Base-by-base conservation (phyloP, 352 stramenopile genomes). In the Phytophthora syringae region DNA sequence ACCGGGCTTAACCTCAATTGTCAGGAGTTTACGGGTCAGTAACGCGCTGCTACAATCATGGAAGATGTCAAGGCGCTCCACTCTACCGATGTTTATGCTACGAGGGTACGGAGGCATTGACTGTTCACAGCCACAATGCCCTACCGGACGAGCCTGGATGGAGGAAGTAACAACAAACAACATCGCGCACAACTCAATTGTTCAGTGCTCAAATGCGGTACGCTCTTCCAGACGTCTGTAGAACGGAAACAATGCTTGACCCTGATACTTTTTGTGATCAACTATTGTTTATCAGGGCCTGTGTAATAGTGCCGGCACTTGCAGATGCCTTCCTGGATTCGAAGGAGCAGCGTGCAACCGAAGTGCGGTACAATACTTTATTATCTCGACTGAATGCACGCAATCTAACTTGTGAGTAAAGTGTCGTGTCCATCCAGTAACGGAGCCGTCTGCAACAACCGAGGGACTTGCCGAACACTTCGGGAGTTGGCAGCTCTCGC, bases 141-240 rank as follows among this genome's bases (percentile, higher is more conserved):
- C 86, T 0, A 64, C 45, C 7, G 86, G 84, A 0, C 67, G 72
- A 32, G 79, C 80, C 11, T 95, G 85, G 82, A 89, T 89, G 43
- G 82, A 94, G 53, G 79, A 90, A 60, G 64, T 78, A 16, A 40
- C 52, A 22, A 55, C 44, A 16, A 63, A 80, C 48, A 76, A 93
- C 39, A 64, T 84, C 18, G 88, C 84, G 20, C 88, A 92, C 44
- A 59, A 78, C 13, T 76, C 56, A 7, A 50, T 66, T 15, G 86
- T 85, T 16, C 64, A 83, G 32, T 95, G 88, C 66, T 93, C 86
- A 7, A 93, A 93, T 58, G 80, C 76, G 30, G 85, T 92, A 68
- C 15, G 64, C 10, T 22, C 11, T 44, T n/a, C 32, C 34, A 25
- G 12, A 36, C 49, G n/a, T 34, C 27, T 52, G 18, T 28, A 43